A percentile compares a stretch with the other conserved stretches of the same genome.
These are phyloP conservation scores for Haplographium delicatum DNA, from an alignment of 495 filamentous ascomycete genomes.

Conservation along the genomic window DNA sequence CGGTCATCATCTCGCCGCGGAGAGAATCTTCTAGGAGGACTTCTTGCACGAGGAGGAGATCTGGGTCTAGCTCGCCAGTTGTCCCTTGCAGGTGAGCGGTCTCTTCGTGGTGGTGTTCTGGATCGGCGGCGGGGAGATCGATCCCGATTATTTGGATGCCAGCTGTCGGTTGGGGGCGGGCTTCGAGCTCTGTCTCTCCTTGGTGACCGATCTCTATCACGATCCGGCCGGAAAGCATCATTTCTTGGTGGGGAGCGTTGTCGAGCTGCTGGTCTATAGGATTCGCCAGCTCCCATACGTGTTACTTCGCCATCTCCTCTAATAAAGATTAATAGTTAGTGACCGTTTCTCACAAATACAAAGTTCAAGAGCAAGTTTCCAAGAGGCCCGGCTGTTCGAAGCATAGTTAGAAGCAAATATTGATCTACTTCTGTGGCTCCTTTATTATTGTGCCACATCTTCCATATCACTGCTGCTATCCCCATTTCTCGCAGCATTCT, in stretches of 20 bases:
- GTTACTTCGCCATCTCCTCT: slow-evolving; percentile 49
- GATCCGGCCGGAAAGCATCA: slow-evolving; percentile 21
- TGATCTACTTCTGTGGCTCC: too few relatives aligned
- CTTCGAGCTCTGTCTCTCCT: slow-evolving; percentile 33
- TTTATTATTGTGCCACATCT: background rate
- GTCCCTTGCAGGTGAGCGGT: slow-evolving; percentile 21
- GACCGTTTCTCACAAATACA: background rate
- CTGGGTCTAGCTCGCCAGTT: slow-evolving; percentile 22
- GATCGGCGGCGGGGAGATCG: slow-evolving; percentile 30
- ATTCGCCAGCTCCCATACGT: slow-evolving; percentile 51
- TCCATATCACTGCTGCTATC: background rate
- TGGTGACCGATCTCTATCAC: slow-evolving; percentile 29
- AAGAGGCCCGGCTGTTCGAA: too few relatives aligned
- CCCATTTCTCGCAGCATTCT: too few relatives aligned
- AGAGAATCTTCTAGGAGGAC: slow-evolving; percentile 24
- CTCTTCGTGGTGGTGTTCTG: slow-evolving; percentile 24
- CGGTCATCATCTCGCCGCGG: slow-evolving; percentile 26
- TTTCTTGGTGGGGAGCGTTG: slow-evolving; percentile 38
- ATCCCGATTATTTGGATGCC: slow-evolving; percentile 21
- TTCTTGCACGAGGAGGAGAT: slow-evolving; percentile 17
- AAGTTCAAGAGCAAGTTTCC: background rate
- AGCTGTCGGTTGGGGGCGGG: slow-evolving; percentile 22
- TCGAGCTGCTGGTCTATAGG: slow-evolving; percentile 46
- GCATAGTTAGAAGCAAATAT: too few relatives aligned
- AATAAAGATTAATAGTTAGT: background rate